phyloP scores from a whole-genome alignment of 331 rosid species.

The Quercus lobata region DNA sequence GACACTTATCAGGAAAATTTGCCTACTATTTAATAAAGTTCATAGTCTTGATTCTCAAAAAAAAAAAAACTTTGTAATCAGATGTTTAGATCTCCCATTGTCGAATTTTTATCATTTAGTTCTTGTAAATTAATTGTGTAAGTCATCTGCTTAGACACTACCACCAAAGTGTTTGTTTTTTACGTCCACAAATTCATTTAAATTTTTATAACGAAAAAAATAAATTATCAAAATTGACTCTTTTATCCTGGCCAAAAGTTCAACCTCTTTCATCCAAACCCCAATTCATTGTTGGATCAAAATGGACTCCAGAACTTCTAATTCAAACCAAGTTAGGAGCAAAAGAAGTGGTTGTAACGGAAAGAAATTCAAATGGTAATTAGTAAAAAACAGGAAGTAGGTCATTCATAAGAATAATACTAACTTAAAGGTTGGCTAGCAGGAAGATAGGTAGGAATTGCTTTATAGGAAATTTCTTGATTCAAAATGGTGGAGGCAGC shows the following conservation, averaged over 20 bases:
- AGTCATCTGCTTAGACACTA: no score
- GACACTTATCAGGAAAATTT: no score
- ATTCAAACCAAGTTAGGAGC: not conserved
- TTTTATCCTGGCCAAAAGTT: not conserved
- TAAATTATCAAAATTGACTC: no score
- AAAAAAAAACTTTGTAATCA: no score
- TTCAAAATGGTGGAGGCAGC: not conserved
- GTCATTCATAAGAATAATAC: not conserved
- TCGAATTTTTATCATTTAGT: no score
- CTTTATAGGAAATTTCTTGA: conserved; percentile 10
- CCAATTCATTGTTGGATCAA: not conserved
- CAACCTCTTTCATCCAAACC: not conserved
- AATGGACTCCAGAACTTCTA: not conserved
- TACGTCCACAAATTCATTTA: no score
- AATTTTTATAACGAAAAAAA: no score
- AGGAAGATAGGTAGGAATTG: not conserved
- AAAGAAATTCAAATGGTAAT: not conserved
- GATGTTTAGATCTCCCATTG: no score
- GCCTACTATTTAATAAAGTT: no score
- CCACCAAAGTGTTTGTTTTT: no score
- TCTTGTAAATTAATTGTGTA: no score
- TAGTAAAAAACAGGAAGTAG: not conserved
- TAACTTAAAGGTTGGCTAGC: not conserved
- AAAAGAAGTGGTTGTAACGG: conserved; percentile 13
- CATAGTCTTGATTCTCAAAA: no score